phyloP scores from a whole-genome alignment of 2,329 filamentous ascomycete species.

The Magnaporthiopsis rhizophila region DNA sequence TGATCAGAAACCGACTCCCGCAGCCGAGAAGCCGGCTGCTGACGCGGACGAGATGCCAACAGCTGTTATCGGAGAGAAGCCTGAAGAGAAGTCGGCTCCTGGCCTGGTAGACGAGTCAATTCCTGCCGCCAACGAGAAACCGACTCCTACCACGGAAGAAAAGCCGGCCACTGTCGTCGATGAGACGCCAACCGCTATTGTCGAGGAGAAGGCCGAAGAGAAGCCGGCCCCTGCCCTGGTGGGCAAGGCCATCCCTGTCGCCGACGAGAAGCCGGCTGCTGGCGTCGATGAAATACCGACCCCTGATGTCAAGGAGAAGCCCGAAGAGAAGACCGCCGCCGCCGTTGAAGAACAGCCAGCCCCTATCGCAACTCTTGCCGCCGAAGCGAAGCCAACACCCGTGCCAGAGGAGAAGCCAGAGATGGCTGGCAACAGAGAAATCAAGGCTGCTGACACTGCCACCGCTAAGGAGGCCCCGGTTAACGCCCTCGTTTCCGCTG shows the following conservation, averaged over 20 bases:
- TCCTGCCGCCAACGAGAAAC: no score
- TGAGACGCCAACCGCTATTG: no score
- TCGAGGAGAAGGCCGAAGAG: background rate
- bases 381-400: conserved; percentile 9
- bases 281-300: background rate
- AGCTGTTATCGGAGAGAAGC: no score
- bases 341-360: conserved; percentile 13
- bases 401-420: conserved; percentile 2
- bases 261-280: background rate
- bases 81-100: no score
- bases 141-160: no score
- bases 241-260: background rate
- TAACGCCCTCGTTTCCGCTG: background rate
- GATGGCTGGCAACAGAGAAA: conserved; percentile 10
- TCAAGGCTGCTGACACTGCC: conserved; percentile 12
- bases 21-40: background rate
- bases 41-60: no score
- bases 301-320: no score
- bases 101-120: no score
- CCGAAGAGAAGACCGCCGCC: background rate
- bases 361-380: conserved; percentile 1
- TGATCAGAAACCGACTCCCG: background rate
- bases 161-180: no score
- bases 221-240: background rate
- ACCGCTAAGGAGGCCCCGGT: background rate